phyloP scores from a whole-genome alignment of 345 rosid species.

The Syzygium grande region DNA sequence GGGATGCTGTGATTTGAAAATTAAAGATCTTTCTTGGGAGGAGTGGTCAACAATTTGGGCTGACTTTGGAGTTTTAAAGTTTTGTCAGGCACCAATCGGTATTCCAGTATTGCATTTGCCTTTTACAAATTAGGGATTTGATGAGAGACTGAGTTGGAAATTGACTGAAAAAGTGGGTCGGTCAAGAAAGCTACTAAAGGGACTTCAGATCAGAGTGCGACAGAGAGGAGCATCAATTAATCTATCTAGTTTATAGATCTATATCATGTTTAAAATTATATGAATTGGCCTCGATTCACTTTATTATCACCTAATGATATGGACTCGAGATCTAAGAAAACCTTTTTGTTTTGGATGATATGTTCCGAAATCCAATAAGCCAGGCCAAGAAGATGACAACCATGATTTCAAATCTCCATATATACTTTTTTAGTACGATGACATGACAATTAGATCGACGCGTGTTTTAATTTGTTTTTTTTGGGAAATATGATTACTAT shows the following conservation, averaged over 20 bases:
- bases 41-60: not conserved
- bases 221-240: not conserved
- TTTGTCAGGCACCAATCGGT: not conserved
- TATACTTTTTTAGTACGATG: not conserved
- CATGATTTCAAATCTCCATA: not conserved
- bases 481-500: not conserved
- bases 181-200: not conserved
- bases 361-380: not conserved
- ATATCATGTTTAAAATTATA: not conserved
- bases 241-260: not conserved
- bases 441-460: not conserved
- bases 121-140: not conserved
- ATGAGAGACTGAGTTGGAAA: not conserved
- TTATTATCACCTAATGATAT: not conserved
- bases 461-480: not conserved
- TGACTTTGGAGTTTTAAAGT: not conserved
- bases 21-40: not conserved
- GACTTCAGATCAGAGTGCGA: not conserved
- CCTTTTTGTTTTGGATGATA: not conserved
- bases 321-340: not conserved
- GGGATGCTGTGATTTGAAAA: not conserved
- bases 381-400: not conserved
- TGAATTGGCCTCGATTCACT: not conserved
- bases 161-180: not conserved
- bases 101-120: not conserved